Evolutionary conservation across 805 yeast genomes (phyloP), one percentile per base, ranked within the genome.

Genomic region (Kuraishia borneana): DNA sequence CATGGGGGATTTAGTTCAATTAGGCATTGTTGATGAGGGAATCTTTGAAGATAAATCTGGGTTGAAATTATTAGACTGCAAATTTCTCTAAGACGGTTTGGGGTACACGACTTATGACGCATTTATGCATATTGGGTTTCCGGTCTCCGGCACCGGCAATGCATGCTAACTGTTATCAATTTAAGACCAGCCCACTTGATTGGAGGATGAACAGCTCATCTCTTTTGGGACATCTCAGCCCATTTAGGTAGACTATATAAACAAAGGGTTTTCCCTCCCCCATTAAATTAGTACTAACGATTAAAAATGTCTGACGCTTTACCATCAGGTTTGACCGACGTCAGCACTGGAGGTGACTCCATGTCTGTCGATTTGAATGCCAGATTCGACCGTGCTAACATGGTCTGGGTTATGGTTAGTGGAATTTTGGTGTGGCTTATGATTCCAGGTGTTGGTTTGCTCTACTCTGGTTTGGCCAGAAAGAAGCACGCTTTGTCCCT

Each of bases 401-500:
- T 82, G 83, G 84, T 75, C 4, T 87, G 94, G 94, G 69, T 85
- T 37, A 84, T 78, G 54, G 68, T 73, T 5, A 68, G 84, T n/a
- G 77, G 76, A 6, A 77, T 73, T 17, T 67, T 92, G 38, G 97
- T 89, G 40, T 88, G 94, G 87, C 75, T 89, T 48, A 92, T 89
- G 96, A 72, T 87, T 46, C 96, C 97, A 25, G 98, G 98, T 41
- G 79, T 92, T 35, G 98, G 97, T 40, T 61, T 92, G 36, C 65
- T 89, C 42, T 89, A 89, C 60, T 84, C 95, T 23, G 98, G 98
- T 44, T 63, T 92, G 41, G 78, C 95, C 12, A 76, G 98, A 58
- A 89, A 89, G 59, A 84, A 88, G 58, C 96, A 92, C 50, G 95
- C 96, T n/a, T 63, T 92, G 36, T 83, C 96, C 6, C 65, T 92